Percentiles rank a stretch among this genome's conserved stretches.
These are phyloP conservation scores for Colletotrichum higginsianum DNA, from an alignment of 2,329 filamentous ascomycete genomes.

Conservation along the genomic window DNA sequence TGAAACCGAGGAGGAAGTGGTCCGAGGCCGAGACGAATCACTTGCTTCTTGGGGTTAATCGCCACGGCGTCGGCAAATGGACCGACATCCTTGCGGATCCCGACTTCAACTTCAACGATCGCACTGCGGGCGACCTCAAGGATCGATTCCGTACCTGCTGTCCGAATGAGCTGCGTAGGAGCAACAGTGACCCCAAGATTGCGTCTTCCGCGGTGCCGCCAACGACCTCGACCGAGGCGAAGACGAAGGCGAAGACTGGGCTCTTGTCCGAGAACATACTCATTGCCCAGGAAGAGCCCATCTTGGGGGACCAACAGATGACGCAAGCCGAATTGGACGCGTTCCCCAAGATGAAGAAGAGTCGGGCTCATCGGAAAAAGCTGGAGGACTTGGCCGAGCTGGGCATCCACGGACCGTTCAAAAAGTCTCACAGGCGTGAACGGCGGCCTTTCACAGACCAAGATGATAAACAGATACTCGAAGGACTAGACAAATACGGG, in stretches of 20 bases:
- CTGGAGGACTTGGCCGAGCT: constrained; percentile 69
- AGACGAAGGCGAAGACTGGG: constrained; percentile 62
- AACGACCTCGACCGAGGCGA: constrained; percentile 46
- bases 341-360: constrained; percentile 62
- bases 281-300: constrained; percentile 60
- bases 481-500: constrained; percentile 72
- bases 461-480: constrained; percentile 74
- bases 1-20: constrained; percentile 74
- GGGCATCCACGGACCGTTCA: constrained; percentile 75
- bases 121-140: constrained; percentile 75
- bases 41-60: constrained; percentile 72
- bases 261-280: constrained; percentile 70
- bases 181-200: constrained; percentile 51
- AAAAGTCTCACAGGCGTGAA: constrained; percentile 72
- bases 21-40: constrained; percentile 76
- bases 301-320: constrained; percentile 43
- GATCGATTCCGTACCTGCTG: constrained; percentile 78
- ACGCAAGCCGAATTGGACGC: constrained; percentile 52
- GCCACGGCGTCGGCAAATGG: constrained; percentile 77
- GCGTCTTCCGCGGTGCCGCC: constrained; percentile 34
- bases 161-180: constrained; percentile 70
- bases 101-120: constrained; percentile 72
- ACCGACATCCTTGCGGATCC: constrained; percentile 74
- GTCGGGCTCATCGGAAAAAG: constrained; percentile 69
- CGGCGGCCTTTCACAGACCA: constrained; percentile 73